Evolutionary conservation across 1,139 yeast genomes (phyloP).

Genomic region (Debaryomyces coudertii): DNA sequence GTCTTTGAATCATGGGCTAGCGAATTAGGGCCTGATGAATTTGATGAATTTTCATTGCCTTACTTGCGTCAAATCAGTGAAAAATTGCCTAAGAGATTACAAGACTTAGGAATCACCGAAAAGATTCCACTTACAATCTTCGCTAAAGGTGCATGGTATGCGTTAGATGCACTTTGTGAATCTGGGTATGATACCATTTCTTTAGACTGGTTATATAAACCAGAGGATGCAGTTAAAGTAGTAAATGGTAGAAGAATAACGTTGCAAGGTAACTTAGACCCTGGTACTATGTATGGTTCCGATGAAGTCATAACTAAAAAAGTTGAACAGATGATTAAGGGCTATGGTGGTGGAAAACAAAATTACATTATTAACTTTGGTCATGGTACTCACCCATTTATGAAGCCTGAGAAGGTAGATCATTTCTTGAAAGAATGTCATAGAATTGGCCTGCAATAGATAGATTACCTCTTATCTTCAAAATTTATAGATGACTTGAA

Average conservation of each 20-base stretch:
- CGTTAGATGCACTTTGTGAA: slow-evolving; percentile 80
- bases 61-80: slow-evolving; percentile 77
- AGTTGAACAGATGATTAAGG: slow-evolving; percentile 84
- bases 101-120: slow-evolving; percentile 70
- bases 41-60: slow-evolving; percentile 85
- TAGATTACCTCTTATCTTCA: not conserved
- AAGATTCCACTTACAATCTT: slow-evolving; percentile 85
- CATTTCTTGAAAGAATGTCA: slow-evolving; percentile 88
- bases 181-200: slow-evolving; percentile 89
- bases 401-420: slow-evolving; percentile 87
- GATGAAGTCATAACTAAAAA: slow-evolving; percentile 76
- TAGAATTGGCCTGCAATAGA: slow-evolving; percentile 59
- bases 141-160: slow-evolving; percentile 98
- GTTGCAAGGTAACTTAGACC: slow-evolving; percentile 94
- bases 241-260: slow-evolving; percentile 76
- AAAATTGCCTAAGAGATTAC: slow-evolving; percentile 68
- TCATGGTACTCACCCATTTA: slow-evolving; percentile 96
- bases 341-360: slow-evolving; percentile 91
- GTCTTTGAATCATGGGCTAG: slow-evolving; percentile 99
- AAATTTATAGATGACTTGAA: not conserved
- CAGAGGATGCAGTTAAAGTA: slow-evolving; percentile 81
- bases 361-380: slow-evolving; percentile 93
- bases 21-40: slow-evolving; percentile 88
- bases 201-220: slow-evolving; percentile 88
- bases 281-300: slow-evolving; percentile 91